Evolutionary conservation across 495 filamentous ascomycete genomes (phyloP), one percentile per base, ranked within the genome.

Genomic region (Daldinia bambusicola): DNA sequence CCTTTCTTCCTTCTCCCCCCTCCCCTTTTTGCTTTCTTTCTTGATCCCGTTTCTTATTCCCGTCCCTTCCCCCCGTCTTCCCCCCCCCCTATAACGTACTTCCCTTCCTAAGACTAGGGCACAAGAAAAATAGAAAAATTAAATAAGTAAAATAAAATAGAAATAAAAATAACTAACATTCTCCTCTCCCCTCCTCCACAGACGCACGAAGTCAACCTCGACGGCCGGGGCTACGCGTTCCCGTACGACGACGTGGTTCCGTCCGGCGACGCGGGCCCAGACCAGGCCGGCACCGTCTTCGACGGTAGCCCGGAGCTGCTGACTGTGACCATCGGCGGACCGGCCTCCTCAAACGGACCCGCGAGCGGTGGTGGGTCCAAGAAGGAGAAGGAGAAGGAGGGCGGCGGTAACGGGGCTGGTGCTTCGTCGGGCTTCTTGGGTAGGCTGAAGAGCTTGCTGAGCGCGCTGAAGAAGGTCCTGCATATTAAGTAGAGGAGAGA

Each of bases 241-340:
- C 90, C 91, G 0, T 94, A 93, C 74, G 91, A 94, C 74, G 91
- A 94, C 77, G 91, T 93, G 4, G 83, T 84, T 20, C 84, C 89
- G 0, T 77, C 78, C 16, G 85, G 83, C 57, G 86, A 82, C 0
- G 68, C 76, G 13, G 75, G 55, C 8, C 74, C 75, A 3, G 87
- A 92, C 77, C 88, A 89, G 68, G 86, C 85, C 34, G 91, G 91
- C 2, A 85, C 84, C 53, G 85, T 92, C n/a, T 85, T 75, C 61
- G 87, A 87, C 74, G 74, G 76, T 4, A 85, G 78, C 53, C 91
- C 91, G 2, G 62, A 76, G 61, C 68, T 88, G 43, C 84, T 91
- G 61, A 88, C 86, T 0, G 84, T 93, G 12, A 83, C 85, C 22
- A 80, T 93, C 36, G 90, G 91, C 10, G 89, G 88, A n/a, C 77